phyloP scores from a whole-genome alignment of 192 early-diverging fungal species.

The Gamsiella multidivaricata region DNA sequence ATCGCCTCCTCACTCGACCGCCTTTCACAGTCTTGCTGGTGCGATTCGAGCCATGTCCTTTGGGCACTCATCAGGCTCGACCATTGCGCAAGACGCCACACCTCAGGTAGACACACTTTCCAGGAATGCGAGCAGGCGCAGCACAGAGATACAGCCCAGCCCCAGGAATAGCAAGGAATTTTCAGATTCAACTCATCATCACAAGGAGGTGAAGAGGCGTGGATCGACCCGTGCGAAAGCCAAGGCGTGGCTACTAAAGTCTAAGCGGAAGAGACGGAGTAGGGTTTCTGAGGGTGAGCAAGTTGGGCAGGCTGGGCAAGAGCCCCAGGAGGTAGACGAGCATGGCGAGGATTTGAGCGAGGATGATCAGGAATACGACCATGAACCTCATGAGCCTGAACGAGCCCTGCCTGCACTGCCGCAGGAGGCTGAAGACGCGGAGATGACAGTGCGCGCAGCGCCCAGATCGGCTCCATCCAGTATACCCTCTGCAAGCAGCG shows the following conservation, averaged over 20 bases:
- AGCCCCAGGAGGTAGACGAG: neutral
- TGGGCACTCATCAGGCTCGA: conserved; percentile 13
- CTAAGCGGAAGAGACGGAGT: conserved; percentile 30
- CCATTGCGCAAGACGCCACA: neutral
- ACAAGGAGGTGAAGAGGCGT: conserved; percentile 33
- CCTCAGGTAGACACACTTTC: neutral
- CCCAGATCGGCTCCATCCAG: conserved; percentile 18
- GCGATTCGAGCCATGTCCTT: conserved; percentile 47
- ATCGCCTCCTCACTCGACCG: conserved; percentile 22
- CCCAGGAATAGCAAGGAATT: conserved; percentile 28
- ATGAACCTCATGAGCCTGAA: neutral
- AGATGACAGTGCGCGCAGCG: neutral
- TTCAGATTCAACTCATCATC: conserved; percentile 16
- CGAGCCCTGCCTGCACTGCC: neutral
- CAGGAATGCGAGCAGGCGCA: neutral
- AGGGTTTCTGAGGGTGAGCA: neutral
- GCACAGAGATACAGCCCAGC: conserved; percentile 13
- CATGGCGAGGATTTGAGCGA: conserved; percentile 8
- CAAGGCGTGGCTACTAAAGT: conserved; percentile 50
- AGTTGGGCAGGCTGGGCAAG: neutral
- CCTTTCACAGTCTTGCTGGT: conserved; percentile 35
- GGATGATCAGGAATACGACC: neutral
- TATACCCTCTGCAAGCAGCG: neutral
- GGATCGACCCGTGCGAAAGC: conserved; percentile 37
- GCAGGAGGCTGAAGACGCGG: conserved; percentile 5